Evolutionary conservation across 768 basidiomycete species (phyloP), one percentile per base, ranked within the genome.

Genomic region (Pleurotus salmoneostramineus): DNA sequence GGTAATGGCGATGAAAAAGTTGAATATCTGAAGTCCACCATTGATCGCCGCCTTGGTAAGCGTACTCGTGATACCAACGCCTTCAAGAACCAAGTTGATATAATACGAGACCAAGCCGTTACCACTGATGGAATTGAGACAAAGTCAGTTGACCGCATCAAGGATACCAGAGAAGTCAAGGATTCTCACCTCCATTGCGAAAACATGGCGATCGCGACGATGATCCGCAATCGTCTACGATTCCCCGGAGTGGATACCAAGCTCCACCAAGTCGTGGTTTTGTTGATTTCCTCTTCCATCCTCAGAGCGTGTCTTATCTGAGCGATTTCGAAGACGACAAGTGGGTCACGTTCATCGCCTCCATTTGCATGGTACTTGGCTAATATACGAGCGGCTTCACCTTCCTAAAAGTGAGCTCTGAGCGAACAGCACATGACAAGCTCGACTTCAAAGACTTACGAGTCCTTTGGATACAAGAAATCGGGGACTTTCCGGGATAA

Each of bases 51-150:
- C 78, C 63, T 85, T 84, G 1, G 81, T 83, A 27, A 74, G 72
- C 0, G 83, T 73, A 43, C 70, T 68, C 0, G 71, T 74, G 58
- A 91, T 80, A 0, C 87, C 88, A 14, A 91, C 80, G 42, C 83
- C 80, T 45, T 83, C 79, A 44, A 91, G 69, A 3, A 90, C 80
- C 12, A 86, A 71, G 60, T 86, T 82, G 62, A 91, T 87, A 65
- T 91, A 91, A 68, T 87, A 89, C 1, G 85, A 86, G 1, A 89
- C 82, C 34, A 89, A 71, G 12, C 87, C 88, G 55, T 88, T 88
- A 1, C 86, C 86, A 51, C 84, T 84, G 56, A 35, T 32, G 10
- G 43, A 35, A 14, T 31, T 8, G 1, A 47, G 34, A 61, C 46
- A 49, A 58, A 27, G 21, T 59, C 48, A 40, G 36, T 36, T 10